A percentile compares a stretch with the other conserved stretches of the same genome.
Conservation (phyloP, 305 asterid genomes). For the Petunia hybrid region DNA sequence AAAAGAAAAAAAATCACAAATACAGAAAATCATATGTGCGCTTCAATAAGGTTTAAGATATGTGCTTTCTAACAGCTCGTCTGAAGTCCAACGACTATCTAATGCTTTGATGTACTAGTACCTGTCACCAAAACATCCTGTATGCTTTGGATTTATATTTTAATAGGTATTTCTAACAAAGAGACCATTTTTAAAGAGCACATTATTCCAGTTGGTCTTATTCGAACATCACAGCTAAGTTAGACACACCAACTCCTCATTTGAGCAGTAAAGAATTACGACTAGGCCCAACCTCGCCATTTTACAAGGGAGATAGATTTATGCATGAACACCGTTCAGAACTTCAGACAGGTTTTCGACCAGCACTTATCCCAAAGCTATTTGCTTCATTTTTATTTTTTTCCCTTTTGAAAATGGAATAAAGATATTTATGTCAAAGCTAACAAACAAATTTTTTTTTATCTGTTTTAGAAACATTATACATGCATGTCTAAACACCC, state of each 20-base stretch:
- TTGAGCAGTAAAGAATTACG: background rate
- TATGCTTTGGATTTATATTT: background rate
- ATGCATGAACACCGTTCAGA: background rate
- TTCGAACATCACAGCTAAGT: background rate
- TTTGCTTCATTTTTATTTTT: background rate
- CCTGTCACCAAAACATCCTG: background rate
- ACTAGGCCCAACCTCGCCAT: background rate
- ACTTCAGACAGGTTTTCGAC: background rate
- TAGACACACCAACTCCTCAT: background rate
- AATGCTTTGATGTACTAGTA: background rate
- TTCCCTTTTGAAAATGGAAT: background rate
- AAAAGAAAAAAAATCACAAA: background rate
- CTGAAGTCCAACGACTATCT: slow-evolving; percentile 2
- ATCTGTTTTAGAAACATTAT: background rate
- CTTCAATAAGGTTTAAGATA: background rate
- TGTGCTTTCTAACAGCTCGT: background rate
- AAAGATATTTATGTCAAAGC: background rate
- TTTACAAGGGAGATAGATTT: background rate
- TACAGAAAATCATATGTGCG: slow-evolving; percentile 1
- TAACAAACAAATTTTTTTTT: background rate
- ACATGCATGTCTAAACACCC: background rate
- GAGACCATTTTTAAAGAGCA: slow-evolving; percentile 3
- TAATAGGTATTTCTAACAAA: background rate
- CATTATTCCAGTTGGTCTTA: background rate
- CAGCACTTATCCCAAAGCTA: background rate